Evolutionary conservation across 192 early-diverging fungal genomes (phyloP).

Genomic region (Piromyces sp.): DNA sequence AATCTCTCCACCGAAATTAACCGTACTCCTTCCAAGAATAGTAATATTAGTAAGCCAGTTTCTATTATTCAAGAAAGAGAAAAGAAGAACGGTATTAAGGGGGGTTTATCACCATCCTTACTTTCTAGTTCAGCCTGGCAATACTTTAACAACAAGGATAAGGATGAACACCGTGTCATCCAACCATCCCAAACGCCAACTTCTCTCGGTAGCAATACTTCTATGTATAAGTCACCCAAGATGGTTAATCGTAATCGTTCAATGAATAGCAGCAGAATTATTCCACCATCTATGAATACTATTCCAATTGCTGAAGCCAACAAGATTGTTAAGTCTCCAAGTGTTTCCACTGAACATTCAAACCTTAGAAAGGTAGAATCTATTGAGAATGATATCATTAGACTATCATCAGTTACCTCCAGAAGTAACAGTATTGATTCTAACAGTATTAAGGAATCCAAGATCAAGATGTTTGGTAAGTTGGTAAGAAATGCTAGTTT

Average conservation of each 20-base stretch:
- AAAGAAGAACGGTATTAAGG: not conserved
- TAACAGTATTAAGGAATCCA: not conserved
- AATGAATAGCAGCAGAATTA: not conserved
- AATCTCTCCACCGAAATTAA: not conserved
- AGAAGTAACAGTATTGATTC: not conserved
- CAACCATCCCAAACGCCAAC: not conserved
- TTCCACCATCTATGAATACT: not conserved
- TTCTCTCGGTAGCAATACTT: not conserved
- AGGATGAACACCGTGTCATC: not conserved
- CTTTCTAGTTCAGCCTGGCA: not conserved
- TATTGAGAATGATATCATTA: not conserved
- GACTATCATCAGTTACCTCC: not conserved
- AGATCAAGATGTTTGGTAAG: not conserved
- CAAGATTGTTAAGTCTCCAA: not conserved
- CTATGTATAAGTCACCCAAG: not conserved
- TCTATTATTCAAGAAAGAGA: not conserved
- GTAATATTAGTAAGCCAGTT: not conserved
- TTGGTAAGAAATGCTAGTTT: not conserved
- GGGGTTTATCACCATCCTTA: not conserved
- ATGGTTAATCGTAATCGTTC: not conserved
- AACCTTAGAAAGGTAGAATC: not conserved
- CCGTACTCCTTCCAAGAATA: not conserved
- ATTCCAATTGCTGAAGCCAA: no score
- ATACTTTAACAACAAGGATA: not conserved
- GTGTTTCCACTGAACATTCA: not conserved